These are phyloP conservation scores for Acrocalymma vagum DNA, from an alignment of 2,329 filamentous ascomycete genomes.

Conservation along the genomic window DNA sequence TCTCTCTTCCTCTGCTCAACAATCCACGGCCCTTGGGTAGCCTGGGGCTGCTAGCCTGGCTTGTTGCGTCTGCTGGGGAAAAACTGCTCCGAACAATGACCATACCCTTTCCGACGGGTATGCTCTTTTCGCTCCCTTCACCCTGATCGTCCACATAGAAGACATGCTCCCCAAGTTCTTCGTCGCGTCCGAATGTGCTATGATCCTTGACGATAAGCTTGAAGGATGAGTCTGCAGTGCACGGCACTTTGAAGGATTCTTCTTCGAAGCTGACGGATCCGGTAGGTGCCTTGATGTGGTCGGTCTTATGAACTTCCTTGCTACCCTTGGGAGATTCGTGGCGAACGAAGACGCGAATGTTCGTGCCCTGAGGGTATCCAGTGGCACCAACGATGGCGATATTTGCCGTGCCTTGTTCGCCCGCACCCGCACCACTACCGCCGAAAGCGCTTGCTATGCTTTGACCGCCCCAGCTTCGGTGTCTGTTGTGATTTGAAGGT, in stretches of 20 bases:
- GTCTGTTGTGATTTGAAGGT: constrained; percentile 38
- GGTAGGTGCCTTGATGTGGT: constrained; percentile 78
- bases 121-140: constrained; percentile 72
- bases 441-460: constrained; percentile 49
- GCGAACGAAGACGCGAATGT: constrained; percentile 79
- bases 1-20: constrained; percentile 53
- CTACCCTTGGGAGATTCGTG: constrained; percentile 70
- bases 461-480: constrained; percentile 45
- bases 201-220: constrained; percentile 87
- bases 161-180: constrained; percentile 82
- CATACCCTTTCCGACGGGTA: constrained; percentile 76
- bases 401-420: constrained; percentile 76
- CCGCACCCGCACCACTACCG: constrained; percentile 51
- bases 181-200: constrained; percentile 82
- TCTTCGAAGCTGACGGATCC: constrained; percentile 65
- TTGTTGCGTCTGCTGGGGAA: constrained; percentile 53
- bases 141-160: constrained; percentile 90
- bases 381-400: constrained; percentile 82
- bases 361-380: constrained; percentile 78
- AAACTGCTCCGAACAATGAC: constrained; percentile 81
- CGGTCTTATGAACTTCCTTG: constrained; percentile 91
- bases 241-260: constrained; percentile 80
- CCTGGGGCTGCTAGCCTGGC: constrained; percentile 43
- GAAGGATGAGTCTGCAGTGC: constrained; percentile 85
- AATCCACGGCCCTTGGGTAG: constrained; percentile 46